Percentiles rank a stretch among this genome's conserved stretches.
These are phyloP conservation scores for Astrothelium subdiscretum DNA, from an alignment of 495 filamentous ascomycete species.

Conservation along the genomic window DNA sequence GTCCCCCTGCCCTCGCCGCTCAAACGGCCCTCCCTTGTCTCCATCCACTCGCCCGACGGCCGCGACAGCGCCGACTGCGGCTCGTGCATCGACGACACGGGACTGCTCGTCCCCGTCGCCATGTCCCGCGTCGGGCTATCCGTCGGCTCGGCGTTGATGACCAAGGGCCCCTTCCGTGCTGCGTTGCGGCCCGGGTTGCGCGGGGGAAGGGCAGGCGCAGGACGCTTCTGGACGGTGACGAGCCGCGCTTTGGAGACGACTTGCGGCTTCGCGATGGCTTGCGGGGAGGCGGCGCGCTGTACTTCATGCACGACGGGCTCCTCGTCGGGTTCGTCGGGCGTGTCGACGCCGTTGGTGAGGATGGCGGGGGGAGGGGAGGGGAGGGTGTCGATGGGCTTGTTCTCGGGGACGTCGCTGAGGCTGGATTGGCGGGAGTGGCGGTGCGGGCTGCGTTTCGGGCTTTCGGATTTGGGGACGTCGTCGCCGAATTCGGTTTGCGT, in stretches of 20 bases:
- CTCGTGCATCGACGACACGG: neutral
- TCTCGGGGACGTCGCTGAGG: neutral
- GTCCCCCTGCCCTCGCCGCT: neutral
- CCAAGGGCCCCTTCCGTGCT: constrained; percentile 11
- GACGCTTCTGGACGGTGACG: constrained; percentile 24
- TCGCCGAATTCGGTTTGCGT: constrained; percentile 18
- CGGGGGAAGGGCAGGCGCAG: constrained; percentile 25
- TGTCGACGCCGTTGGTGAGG: neutral
- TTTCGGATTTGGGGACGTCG: constrained; percentile 1
- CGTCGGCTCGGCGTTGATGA: constrained; percentile 13
- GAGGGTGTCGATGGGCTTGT: neutral
- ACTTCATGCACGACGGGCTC: constrained; percentile 17
- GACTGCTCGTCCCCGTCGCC: neutral
- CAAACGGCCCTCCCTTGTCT: neutral
- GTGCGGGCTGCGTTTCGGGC: neutral
- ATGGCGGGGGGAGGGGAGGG: neutral
- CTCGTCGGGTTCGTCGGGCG: constrained; percentile 9
- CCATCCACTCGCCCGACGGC: neutral
- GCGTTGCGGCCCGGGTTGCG: constrained; percentile 26
- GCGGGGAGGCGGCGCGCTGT: constrained; percentile 13
- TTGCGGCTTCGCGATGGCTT: constrained; percentile 17
- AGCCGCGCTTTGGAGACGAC: constrained; percentile 25
- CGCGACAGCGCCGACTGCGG: neutral
- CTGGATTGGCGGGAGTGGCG: constrained; percentile 4
- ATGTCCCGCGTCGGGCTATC: neutral